These are phyloP conservation scores for Penicillium capsulatum DNA, from an alignment of 2,329 filamentous ascomycete genomes.

Conservation along the genomic window DNA sequence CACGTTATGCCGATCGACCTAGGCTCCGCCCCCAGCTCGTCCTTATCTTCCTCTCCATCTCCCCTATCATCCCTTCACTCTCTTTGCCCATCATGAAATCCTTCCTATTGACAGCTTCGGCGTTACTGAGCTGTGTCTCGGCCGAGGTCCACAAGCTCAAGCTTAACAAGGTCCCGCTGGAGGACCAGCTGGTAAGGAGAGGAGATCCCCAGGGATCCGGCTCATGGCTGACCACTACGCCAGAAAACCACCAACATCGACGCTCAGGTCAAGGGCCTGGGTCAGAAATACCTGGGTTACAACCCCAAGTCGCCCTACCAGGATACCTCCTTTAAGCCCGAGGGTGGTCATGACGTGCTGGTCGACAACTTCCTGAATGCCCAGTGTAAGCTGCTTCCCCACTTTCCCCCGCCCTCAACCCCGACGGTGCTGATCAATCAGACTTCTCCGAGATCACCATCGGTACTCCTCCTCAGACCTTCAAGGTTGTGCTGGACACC, in stretches of 20 bases:
- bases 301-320: slow-evolving; percentile 73
- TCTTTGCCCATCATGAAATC: slow-evolving; percentile 68
- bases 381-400: slow-evolving; percentile 69
- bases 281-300: slow-evolving; percentile 93
- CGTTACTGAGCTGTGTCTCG: slow-evolving; percentile 76
- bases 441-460: slow-evolving; percentile 97
- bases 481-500: slow-evolving; percentile 98
- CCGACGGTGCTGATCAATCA: slow-evolving; percentile 36
- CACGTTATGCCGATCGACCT: slow-evolving; percentile 26
- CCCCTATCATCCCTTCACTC: slow-evolving; percentile 17
- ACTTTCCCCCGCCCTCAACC: background rate
- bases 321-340: slow-evolving; percentile 62
- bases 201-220: slow-evolving; percentile 4
- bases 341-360: slow-evolving; percentile 72
- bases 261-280: slow-evolving; percentile 73
- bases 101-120: slow-evolving; percentile 70
- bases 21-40: slow-evolving; percentile 24
- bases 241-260: slow-evolving; percentile 75
- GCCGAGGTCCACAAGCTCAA: slow-evolving; percentile 93
- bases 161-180: slow-evolving; percentile 91
- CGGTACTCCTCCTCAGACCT: slow-evolving; percentile 84
- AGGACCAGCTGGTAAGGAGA: slow-evolving; percentile 79
- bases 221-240: slow-evolving; percentile 11
- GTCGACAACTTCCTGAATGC: slow-evolving; percentile 98
- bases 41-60: slow-evolving; percentile 29